These are phyloP conservation scores for Groenewaldozyma auringiensis DNA, from an alignment of 1,139 yeast genomes.

Conservation along the genomic window DNA sequence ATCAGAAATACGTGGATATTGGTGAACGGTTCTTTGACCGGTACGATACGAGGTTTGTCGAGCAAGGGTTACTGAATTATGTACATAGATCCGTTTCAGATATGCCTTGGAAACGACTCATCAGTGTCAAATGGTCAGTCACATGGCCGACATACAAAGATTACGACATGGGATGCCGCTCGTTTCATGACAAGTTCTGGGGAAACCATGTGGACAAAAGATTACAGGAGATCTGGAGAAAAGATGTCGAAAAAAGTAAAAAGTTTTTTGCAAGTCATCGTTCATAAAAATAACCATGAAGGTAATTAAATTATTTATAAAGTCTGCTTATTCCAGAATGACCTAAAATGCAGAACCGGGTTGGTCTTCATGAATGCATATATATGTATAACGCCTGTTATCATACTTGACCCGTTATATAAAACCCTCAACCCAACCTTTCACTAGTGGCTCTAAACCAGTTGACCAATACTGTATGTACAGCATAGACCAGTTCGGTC, in stretches of 20 bases:
- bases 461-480: no score
- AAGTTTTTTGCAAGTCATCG: slow-evolving; percentile 3
- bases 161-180: slow-evolving; percentile 11
- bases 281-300: no score
- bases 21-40: slow-evolving; percentile 1
- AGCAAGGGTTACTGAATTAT: slow-evolving; percentile 14
- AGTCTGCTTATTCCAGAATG: no score
- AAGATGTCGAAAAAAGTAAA: slow-evolving; percentile 4
- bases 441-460: no score
- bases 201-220: slow-evolving; percentile 3
- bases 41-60: slow-evolving; percentile 10
- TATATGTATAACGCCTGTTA: no score
- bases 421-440: no score
- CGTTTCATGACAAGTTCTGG: slow-evolving; percentile 14
- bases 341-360: no score
- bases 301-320: no score
- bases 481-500: no score
- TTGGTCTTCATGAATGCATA: no score
- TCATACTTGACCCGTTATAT: no score
- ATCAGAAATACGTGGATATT: slow-evolving; percentile 8
- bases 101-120: slow-evolving; percentile 12
- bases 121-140: slow-evolving; percentile 14
- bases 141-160: slow-evolving; percentile 12
- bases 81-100: slow-evolving; percentile 11
- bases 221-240: slow-evolving; percentile 5